Evolutionary conservation across 345 rosid genomes (phyloP).

Genomic region (Cardiospermum halicacabum): DNA sequence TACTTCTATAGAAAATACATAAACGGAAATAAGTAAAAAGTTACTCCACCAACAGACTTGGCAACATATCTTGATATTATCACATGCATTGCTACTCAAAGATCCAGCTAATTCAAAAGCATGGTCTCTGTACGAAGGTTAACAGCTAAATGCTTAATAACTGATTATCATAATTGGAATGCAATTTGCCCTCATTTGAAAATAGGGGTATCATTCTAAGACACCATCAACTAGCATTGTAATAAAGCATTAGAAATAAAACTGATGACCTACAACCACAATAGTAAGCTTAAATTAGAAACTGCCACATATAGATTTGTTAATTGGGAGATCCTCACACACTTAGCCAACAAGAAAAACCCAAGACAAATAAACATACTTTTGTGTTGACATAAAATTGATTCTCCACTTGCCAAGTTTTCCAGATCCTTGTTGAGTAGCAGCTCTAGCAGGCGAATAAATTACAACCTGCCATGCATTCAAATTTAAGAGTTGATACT

Average conservation of each 20-base stretch:
- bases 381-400: slow-evolving; percentile 82
- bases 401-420: slow-evolving; percentile 92
- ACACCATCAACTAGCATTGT: neutral
- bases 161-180: neutral
- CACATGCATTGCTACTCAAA: neutral
- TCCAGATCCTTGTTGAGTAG: slow-evolving; percentile 96
- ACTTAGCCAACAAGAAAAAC: neutral
- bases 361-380: slow-evolving; percentile 36
- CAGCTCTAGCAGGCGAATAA: slow-evolving; percentile 91
- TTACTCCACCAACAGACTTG: neutral
- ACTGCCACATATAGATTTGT: neutral
- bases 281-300: neutral
- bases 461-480: slow-evolving; percentile 62
- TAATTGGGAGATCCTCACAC: neutral
- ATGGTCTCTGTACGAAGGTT: neutral
- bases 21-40: neutral
- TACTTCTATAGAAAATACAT: too few species aligned
- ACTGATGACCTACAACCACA: neutral
- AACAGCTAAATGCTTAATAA: neutral
- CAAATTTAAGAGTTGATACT: neutral
- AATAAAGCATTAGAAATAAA: neutral
- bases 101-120: neutral
- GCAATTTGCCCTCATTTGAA: neutral
- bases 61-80: neutral
- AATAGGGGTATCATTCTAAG: neutral